Base-by-base conservation (phyloP, 495 filamentous ascomycete species). In the Terfezia boudieri region DNA sequence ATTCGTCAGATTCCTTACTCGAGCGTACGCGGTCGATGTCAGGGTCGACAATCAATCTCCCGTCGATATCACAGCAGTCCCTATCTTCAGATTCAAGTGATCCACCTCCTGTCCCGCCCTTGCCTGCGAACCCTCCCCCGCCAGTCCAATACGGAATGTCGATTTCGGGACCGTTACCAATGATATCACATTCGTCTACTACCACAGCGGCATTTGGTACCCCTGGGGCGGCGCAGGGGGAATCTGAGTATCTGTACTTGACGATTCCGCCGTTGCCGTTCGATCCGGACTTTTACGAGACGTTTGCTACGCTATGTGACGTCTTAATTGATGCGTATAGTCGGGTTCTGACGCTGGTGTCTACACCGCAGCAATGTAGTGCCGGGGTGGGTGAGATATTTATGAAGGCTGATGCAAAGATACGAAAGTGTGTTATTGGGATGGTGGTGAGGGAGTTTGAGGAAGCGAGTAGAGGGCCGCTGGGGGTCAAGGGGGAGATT, bases 261-360 rank as follows among this genome's bases (percentile, higher is more conserved):
- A 71, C 90, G 1, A 96, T 87, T 5, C 92, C 92, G 0, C 81
- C 80, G n/a, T 70, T 96, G 52, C 90, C 90, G 0, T 99, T 99
- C 62, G 90, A 96, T 51, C 89, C 89, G 9, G 90, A 99, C 67
- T 99, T 93, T 63, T 92, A 86, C 66, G 86, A 93, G 69, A 92
- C 86, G 0, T 96, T 96, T 67, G 82, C 87, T n/a, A 95, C 90
- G 9, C 71, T 99, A 23, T 96, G 90, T 68, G 92, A 99, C 66
- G 84, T 92, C 2, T 68, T 99, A 55, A 92, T 94, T 58, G 90
- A 96, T 61, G 84, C 79, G 60, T 99, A 99, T 67, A 78, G 79
- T 51, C 74, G 80, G 36, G 76, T 96, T 20, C 70, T 89, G 62
- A 70, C 67, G 20, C 71, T 96, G 51, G 71, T 96, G 43, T 71